Evolutionary conservation across 257 asterid genomes (phyloP), one percentile per base, ranked within the genome.

Genomic region (Forsythia suspensa): DNA sequence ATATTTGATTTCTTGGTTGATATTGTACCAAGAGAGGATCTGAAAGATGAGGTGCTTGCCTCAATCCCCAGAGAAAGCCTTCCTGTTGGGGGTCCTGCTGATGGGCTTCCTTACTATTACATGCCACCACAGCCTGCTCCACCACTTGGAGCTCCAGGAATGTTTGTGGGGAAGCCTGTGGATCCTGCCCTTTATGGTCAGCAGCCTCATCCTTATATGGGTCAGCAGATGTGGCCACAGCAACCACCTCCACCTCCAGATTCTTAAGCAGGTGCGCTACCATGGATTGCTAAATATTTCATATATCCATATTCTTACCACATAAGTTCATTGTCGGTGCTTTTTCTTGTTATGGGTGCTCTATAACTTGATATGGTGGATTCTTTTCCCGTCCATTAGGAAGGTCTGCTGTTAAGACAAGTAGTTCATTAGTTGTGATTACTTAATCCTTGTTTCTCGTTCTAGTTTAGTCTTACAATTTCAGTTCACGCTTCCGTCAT

Each of bases 1-100:
- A 95, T 93, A 76, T 95, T 95, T 67, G 99, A 95, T 78, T 95
- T 95, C 87, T 83, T 95, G 91, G 99, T 95, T 15, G 99, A 95
- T 76, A 93, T 95, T 71, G 99, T 95, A 11, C 99, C 99, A 8
- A 87, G 99, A 76, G 99, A 95, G 87, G 99, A 93, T 71, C 79
- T 91, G 90, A 95, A 95, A 82, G 97, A 95, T 44, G 99, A 95
- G 86, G 92, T 92, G 84, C 94, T 94, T 71, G 98, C 98, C 3
- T 87, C 99, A 21, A 92, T 93, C 77, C 97, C 98, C 2, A 77
- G 98, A 86, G 98, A 97, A 16, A 79, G 90, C 4, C 86, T 91
- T 79, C 94, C 98, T 4, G 97, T 91, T 71, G 97, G 95, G 75
- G 91, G 90, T 37, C 94, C 95, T 18, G 79, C 91, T 18, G 99